These are phyloP conservation scores for Rozella allomycis DNA, from an alignment of 371 early-diverging fungal genomes.

Conservation along the genomic window DNA sequence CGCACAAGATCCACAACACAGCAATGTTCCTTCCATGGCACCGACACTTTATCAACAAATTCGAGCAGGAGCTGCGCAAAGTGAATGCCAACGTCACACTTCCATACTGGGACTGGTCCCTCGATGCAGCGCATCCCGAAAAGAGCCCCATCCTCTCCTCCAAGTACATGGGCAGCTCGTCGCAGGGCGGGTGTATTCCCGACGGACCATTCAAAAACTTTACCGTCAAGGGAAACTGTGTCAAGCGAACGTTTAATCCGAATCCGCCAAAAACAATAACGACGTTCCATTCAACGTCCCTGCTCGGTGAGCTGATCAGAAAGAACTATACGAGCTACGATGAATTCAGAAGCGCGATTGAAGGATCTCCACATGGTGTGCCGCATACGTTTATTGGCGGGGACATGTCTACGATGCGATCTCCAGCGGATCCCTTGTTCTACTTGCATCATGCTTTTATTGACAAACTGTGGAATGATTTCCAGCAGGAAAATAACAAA, in stretches of 20 bases:
- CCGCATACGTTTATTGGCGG: slow-evolving; percentile 1
- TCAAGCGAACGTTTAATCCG: no score
- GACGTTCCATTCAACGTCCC: no score
- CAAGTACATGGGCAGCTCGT: no score
- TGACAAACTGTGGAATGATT: slow-evolving; percentile 8
- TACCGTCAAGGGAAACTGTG: no score
- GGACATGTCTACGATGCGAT: slow-evolving; percentile 5
- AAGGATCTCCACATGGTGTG: slow-evolving; percentile 6
- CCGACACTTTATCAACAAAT: neutral
- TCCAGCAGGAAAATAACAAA: no score
- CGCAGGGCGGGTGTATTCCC: no score
- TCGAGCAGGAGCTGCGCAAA: neutral
- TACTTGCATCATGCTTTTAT: slow-evolving; percentile 5
- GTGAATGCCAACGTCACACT: neutral
- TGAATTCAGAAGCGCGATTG: slow-evolving; percentile 5
- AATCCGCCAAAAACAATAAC: no score
- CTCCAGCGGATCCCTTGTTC: slow-evolving; percentile 1
- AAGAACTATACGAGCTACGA: slow-evolving; percentile 5
- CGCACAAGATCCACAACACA: neutral
- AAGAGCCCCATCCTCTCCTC: no score
- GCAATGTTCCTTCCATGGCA: neutral
- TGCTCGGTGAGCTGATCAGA: slow-evolving; percentile 14
- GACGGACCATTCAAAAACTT: no score
- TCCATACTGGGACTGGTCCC: neutral
- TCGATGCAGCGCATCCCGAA: no score